These are phyloP conservation scores for Trichothecium sympodiale DNA, from an alignment of 2,329 filamentous ascomycete genomes.

Conservation along the genomic window DNA sequence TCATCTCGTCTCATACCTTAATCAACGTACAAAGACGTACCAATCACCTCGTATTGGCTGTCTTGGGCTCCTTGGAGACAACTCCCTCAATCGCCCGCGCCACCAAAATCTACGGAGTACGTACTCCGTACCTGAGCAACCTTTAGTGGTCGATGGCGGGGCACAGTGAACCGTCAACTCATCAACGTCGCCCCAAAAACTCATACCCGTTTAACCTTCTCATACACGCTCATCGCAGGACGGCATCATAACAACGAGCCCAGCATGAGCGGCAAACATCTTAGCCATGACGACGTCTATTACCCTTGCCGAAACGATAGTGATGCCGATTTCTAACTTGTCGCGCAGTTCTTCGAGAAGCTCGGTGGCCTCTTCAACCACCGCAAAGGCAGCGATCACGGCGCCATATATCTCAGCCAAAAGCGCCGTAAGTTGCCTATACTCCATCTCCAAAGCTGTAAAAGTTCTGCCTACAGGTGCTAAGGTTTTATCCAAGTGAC, in stretches of 20 bases:
- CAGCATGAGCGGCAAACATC: not conserved
- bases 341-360: constrained; percentile 57
- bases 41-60: no score
- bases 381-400: constrained; percentile 58
- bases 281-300: constrained; percentile 1
- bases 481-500: constrained; percentile 22
- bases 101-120: no score
- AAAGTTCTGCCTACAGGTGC: no score
- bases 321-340: constrained; percentile 1
- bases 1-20: no score
- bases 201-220: constrained; percentile 7
- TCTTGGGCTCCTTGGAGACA: no score
- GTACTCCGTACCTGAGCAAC: no score
- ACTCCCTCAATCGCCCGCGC: no score
- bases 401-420: constrained; percentile 64
- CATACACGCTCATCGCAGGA: constrained; percentile 2
- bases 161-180: constrained; percentile 6
- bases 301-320: not conserved
- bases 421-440: constrained; percentile 50
- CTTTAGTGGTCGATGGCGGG: constrained; percentile 12
- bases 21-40: no score
- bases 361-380: constrained; percentile 57
- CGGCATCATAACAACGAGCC: not conserved
- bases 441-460: not conserved
- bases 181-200: constrained; percentile 7